phyloP scores from a whole-genome alignment of 352 stramenopile genomes.

The Blastocystis sp. region DNA sequence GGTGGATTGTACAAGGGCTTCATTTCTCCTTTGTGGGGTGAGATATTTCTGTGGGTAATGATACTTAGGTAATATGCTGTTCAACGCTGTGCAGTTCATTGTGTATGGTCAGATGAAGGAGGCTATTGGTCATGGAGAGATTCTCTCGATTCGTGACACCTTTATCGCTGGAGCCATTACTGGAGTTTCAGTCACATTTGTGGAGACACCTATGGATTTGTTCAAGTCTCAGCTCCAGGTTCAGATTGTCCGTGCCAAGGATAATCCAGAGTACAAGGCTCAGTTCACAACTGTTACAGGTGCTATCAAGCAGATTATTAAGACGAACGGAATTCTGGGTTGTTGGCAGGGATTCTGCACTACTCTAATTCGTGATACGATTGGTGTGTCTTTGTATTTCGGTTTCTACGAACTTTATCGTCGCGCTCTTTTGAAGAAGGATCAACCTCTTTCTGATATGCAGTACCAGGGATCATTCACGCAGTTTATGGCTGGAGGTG shows the following conservation, averaged over 20 bases:
- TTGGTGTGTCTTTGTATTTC: constrained; percentile 63
- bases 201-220: constrained; percentile 61
- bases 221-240: constrained; percentile 62
- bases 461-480: constrained; percentile 56
- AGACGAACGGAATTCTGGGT: constrained; percentile 52
- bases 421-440: constrained; percentile 57
- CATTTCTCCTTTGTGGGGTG: constrained; percentile 60
- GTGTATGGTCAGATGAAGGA: constrained; percentile 59
- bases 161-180: constrained; percentile 59
- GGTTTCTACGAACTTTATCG: constrained; percentile 56
- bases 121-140: constrained; percentile 58
- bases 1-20: constrained; percentile 61
- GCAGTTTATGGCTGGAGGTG: constrained; percentile 60
- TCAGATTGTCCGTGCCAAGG: constrained; percentile 58
- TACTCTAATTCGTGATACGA: constrained; percentile 56
- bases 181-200: constrained; percentile 55
- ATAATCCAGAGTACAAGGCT: constrained; percentile 63
- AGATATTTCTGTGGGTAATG: neutral
- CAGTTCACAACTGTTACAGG: constrained; percentile 48
- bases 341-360: constrained; percentile 59
- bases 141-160: constrained; percentile 44
- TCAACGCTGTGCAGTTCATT: constrained; percentile 62
- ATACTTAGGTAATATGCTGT: constrained; percentile 53
- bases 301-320: constrained; percentile 59
- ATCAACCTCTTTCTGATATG: constrained; percentile 55